phyloP scores from a whole-genome alignment of 176 grass and related monocot genomes.

The Avena eriantha region DNA sequence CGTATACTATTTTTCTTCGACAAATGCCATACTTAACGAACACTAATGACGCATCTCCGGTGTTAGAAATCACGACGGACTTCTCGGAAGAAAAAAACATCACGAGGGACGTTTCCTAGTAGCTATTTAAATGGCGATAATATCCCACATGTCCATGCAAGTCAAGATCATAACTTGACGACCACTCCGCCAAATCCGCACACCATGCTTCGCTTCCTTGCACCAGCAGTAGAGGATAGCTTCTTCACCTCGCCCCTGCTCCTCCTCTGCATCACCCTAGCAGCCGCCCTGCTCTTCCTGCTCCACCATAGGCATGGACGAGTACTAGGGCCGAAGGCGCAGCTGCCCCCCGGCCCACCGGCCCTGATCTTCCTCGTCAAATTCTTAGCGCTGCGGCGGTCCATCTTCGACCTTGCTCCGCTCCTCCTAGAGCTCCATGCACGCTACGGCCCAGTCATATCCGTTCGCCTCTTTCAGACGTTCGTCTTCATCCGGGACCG shows the following conservation, averaged over 20 bases:
- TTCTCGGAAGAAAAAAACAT: background rate
- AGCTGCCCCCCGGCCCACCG: slow-evolving; percentile 46
- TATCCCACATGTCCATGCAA: background rate
- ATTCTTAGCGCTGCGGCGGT: slow-evolving; percentile 17
- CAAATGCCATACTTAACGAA: background rate
- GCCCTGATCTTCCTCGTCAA: slow-evolving; percentile 39
- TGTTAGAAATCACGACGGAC: background rate
- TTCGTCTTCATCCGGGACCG: slow-evolving; percentile 4
- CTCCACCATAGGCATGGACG: background rate
- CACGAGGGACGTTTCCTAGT: background rate
- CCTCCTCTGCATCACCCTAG: background rate
- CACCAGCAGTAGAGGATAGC: background rate
- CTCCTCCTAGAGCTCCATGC: slow-evolving; percentile 41
- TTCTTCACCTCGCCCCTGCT: background rate
- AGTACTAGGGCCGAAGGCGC: background rate
- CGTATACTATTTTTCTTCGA: background rate
- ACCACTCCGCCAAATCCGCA: background rate
- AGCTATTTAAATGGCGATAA: background rate
- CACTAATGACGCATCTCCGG: background rate
- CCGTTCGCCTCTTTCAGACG: slow-evolving; percentile 24
- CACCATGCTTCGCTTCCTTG: background rate
- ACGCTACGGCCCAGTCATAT: slow-evolving; percentile 23
- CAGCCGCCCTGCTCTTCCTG: background rate
- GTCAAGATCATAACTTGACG: background rate
- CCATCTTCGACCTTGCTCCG: slow-evolving; percentile 38